Evolutionary conservation across 176 grass and related monocot genomes (phyloP).

Genomic region (Pharus latifolius): DNA sequence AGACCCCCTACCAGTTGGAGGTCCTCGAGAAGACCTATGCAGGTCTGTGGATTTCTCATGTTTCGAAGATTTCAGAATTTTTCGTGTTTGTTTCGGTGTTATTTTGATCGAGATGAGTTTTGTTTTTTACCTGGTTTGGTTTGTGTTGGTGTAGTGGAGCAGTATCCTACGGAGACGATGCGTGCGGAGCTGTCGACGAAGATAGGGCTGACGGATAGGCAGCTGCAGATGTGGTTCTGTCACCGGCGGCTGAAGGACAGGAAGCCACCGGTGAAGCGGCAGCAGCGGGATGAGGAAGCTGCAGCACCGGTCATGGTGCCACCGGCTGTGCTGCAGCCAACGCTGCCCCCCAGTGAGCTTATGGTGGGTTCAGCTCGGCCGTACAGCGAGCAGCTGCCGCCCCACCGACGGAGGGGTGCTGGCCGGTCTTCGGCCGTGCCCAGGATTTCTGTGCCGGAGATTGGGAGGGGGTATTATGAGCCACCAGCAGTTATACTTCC

Average conservation of each 20-base stretch:
- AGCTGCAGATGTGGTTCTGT: conserved; percentile 99
- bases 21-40: conserved; percentile 79
- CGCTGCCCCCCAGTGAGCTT: conserved; percentile 28
- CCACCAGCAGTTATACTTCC: conserved; percentile 31
- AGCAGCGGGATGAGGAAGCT: conserved; percentile 42
- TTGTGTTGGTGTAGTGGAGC: conserved; percentile 49
- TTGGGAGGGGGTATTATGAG: conserved; percentile 59
- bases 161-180: conserved; percentile 49
- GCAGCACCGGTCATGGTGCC: conserved; percentile 18
- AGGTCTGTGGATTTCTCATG: conserved; percentile 37
- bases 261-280: conserved; percentile 35
- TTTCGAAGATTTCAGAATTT: neutral
- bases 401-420: conserved; percentile 18
- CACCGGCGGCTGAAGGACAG: conserved; percentile 84
- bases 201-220: conserved; percentile 64
- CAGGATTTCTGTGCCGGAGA: conserved; percentile 45
- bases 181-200: conserved; percentile 58
- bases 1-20: conserved; percentile 93
- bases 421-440: conserved; percentile 47
- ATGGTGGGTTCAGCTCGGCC: neutral
- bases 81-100: neutral
- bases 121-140: neutral
- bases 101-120: neutral
- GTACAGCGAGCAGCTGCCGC: conserved; percentile 10
- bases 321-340: conserved; percentile 22